Evolutionary conservation across 345 rosid genomes (phyloP).

Genomic region (Sisymbrium altissimum): DNA sequence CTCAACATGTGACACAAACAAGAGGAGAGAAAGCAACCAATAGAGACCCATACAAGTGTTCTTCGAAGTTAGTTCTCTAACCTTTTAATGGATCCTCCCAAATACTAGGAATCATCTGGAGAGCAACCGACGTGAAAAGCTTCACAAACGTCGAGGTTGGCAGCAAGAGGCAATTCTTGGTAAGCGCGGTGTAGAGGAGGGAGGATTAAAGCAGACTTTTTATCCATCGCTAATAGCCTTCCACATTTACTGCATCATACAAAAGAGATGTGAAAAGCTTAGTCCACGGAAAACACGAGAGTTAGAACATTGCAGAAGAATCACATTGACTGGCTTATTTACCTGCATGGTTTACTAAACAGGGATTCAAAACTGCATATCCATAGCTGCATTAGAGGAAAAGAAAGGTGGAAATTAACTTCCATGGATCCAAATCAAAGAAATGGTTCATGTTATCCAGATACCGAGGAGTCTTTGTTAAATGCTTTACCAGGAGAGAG

Average conservation of each 20-base stretch:
- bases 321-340: conserved; percentile 4
- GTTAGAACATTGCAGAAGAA: background rate
- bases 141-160: conserved; percentile 26
- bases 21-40: background rate
- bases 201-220: conserved; percentile 49
- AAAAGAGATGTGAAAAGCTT: conserved; percentile 9
- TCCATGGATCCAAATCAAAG: conserved; percentile 7
- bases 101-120: conserved; percentile 36
- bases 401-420: background rate
- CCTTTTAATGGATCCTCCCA: background rate
- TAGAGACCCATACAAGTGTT: background rate
- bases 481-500: conserved; percentile 59
- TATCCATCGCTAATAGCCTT: conserved; percentile 68
- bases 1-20: background rate
- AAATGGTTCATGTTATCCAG: conserved; percentile 10
- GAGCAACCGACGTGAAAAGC: conserved; percentile 61
- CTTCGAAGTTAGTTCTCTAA: background rate
- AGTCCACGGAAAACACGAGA: background rate
- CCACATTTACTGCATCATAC: conserved; percentile 62
- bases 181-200: conserved; percentile 57
- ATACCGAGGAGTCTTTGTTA: conserved; percentile 1
- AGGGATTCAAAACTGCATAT: conserved; percentile 75
- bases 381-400: conserved; percentile 59
- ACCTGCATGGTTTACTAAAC: conserved; percentile 76
- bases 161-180: conserved; percentile 26